Conservation (phyloP, 768 basidiomycete genomes). For the Thelephora ganbajun region DNA sequence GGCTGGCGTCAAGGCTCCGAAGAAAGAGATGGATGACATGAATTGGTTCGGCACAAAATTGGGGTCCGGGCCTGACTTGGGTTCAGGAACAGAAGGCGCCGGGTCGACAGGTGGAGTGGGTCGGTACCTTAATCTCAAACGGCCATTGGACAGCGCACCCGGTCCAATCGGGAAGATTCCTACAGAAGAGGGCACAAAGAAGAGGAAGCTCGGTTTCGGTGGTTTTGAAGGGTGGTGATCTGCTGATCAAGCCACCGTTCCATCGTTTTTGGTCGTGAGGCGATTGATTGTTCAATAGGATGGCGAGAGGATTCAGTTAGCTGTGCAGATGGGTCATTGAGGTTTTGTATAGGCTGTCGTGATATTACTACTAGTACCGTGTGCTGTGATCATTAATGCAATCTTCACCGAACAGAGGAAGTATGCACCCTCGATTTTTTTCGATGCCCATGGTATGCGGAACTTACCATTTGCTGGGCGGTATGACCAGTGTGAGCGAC, state of each 20-base stretch:
- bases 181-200: slow-evolving; percentile 53
- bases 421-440: no score
- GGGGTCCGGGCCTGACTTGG: slow-evolving; percentile 22
- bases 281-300: no score
- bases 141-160: slow-evolving; percentile 7
- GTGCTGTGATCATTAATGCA: no score
- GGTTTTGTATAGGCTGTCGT: no score
- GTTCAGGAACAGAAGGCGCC: slow-evolving; percentile 19
- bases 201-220: slow-evolving; percentile 81
- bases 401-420: no score
- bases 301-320: no score
- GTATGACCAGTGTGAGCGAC: no score
- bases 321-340: no score
- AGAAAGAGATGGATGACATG: slow-evolving; percentile 50
- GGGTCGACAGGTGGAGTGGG: slow-evolving; percentile 46
- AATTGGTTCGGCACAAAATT: slow-evolving; percentile 90
- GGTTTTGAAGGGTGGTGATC: slow-evolving; percentile 71
- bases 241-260: no score
- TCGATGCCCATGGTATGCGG: no score
- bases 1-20: slow-evolving; percentile 19
- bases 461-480: no score
- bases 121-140: slow-evolving; percentile 49
- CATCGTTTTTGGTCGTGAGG: background rate
- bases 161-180: slow-evolving; percentile 1
- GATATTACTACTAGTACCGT: no score